A percentile compares a stretch with the other conserved stretches of the same genome.
Conservation (phyloP, 305 asterid genomes). For the Galium porrigens region DNA sequence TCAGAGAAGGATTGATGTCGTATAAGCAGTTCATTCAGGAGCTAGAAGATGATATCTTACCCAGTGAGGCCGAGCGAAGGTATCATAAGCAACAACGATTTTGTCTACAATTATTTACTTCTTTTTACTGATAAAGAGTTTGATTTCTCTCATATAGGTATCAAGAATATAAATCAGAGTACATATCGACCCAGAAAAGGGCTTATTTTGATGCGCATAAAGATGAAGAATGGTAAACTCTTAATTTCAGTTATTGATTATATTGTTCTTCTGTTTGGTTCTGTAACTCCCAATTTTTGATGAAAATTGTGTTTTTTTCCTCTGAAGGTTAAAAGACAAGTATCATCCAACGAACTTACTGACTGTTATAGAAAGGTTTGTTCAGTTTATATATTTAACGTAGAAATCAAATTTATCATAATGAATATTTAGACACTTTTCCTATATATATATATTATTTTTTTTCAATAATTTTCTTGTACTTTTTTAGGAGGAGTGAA, state of each 20-base stretch:
- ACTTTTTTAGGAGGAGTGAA: constrained; percentile 63
- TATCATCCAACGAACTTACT: constrained; percentile 85
- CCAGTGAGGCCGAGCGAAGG: constrained; percentile 98
- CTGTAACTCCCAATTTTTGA: constrained; percentile 9
- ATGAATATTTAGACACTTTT: background rate
- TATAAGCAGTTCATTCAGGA: constrained; percentile 99
- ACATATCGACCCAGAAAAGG: constrained; percentile 71
- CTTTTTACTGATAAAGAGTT: background rate
- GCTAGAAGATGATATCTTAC: constrained; percentile 95
- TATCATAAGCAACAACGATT: constrained; percentile 20
- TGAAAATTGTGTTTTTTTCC: constrained; percentile 7
- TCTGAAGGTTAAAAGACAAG: constrained; percentile 79
- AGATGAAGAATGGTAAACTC: constrained; percentile 75
- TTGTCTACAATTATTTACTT: background rate
- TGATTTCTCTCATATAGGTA: constrained; percentile 32
- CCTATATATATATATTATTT: background rate
- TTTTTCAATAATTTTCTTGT: background rate
- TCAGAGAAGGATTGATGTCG: constrained; percentile 98
- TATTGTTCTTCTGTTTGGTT: constrained; percentile 9
- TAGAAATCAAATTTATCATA: background rate
- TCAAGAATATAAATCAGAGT: constrained; percentile 87
- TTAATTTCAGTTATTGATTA: background rate
- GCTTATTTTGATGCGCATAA: constrained; percentile 75
- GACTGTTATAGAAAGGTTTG: constrained; percentile 72
- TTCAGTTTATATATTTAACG: constrained; percentile 4